Percentiles rank a stretch among this genome's conserved stretches.
phyloP scores from a whole-genome alignment of 148 eudicot species.

The Rhododendron kiyosumense region DNA sequence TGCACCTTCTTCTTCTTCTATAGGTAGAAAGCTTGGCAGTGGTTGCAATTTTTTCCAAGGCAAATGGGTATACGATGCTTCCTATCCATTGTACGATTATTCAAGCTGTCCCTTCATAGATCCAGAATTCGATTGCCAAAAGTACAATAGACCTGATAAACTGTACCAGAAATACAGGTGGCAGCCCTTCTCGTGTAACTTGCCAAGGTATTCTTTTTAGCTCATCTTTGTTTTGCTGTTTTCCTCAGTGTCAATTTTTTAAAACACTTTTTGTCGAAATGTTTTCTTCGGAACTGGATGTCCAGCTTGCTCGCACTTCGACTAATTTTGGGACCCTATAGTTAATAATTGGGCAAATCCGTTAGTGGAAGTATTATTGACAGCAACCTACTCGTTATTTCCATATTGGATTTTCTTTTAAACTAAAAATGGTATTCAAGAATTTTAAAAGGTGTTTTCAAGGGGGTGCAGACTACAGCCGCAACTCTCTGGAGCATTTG shows the following conservation, averaged over 20 bases:
- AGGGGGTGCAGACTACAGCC: background rate
- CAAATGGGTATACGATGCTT: slow-evolving; percentile 78
- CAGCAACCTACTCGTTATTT: background rate
- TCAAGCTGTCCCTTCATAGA: slow-evolving; percentile 73
- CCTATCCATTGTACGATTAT: slow-evolving; percentile 69
- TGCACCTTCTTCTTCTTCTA: background rate
- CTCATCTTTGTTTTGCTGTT: background rate
- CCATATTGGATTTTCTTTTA: background rate
- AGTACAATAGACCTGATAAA: slow-evolving; percentile 65
- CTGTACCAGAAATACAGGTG: slow-evolving; percentile 68
- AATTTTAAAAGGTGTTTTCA: background rate
- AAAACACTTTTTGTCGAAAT: background rate
- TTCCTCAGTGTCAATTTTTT: background rate
- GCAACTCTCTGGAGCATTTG: background rate
- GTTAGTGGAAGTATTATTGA: background rate
- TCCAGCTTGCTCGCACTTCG: background rate
- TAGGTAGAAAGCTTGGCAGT: slow-evolving; percentile 22
- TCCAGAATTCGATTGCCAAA: slow-evolving; percentile 66
- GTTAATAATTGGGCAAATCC: too few species aligned
- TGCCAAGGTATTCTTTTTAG: slow-evolving; percentile 50
- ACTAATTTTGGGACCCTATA: too few species aligned
- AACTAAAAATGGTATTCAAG: background rate
- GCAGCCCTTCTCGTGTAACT: slow-evolving; percentile 70
- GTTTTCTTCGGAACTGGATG: background rate
- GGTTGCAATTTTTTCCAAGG: slow-evolving; percentile 63